These are phyloP conservation scores for Dorcoceras hygrometricum DNA, from an alignment of 257 asterid genomes.

Conservation along the genomic window DNA sequence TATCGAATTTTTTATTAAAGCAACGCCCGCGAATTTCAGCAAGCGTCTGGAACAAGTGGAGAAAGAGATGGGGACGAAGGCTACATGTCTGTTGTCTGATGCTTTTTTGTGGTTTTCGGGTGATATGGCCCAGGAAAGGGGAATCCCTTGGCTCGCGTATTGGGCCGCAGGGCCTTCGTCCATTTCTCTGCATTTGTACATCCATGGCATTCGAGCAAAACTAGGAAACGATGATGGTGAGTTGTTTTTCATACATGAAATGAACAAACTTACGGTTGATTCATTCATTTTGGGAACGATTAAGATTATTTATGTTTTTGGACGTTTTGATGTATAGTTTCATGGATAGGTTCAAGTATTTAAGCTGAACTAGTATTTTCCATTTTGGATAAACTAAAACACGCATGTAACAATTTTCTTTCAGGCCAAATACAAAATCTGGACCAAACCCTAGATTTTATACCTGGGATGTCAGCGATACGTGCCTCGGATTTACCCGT, in stretches of 20 bases:
- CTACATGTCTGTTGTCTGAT: conserved; percentile 47
- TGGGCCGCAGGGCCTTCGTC: conserved; percentile 50
- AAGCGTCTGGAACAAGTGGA: conserved; percentile 32
- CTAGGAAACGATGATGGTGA: conserved; percentile 31
- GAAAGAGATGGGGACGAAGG: conserved; percentile 33
- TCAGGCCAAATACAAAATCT: conserved; percentile 16
- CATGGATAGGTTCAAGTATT: no score
- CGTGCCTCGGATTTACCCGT: conserved; percentile 39
- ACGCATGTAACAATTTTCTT: neutral
- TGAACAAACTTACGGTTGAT: no score
- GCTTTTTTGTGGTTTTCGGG: conserved; percentile 48
- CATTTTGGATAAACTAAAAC: no score
- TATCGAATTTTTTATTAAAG: conserved; percentile 38
- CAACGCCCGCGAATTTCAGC: conserved; percentile 34
- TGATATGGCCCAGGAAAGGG: conserved; percentile 35
- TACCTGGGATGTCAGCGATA: conserved; percentile 59
- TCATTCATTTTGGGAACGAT: no score
- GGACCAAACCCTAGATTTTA: conserved; percentile 35
- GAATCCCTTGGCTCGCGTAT: conserved; percentile 46
- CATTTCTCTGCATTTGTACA: conserved; percentile 39
- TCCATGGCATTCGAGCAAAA: conserved; percentile 33
- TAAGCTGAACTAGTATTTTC: no score
- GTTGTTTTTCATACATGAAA: neutral
- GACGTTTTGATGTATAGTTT: no score
- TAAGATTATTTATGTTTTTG: no score